Percentiles rank a stretch among this genome's conserved stretches.
Evolutionary conservation across 2,329 filamentous ascomycete genomes (phyloP).

Genomic region (Bipolaris oryzae): DNA sequence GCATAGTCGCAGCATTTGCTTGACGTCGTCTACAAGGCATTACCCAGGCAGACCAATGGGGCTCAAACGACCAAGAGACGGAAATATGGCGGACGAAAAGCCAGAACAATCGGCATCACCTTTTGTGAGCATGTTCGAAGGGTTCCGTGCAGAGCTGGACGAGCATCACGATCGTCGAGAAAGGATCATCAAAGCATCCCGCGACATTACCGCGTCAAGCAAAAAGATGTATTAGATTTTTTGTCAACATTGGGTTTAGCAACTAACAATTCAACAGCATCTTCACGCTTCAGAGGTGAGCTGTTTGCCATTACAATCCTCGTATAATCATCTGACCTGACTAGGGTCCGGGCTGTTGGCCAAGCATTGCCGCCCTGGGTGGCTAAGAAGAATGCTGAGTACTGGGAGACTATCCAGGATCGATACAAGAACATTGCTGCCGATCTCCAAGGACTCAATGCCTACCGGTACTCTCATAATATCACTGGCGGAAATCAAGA

Average conservation of each 20-base stretch:
- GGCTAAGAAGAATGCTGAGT: slow-evolving; percentile 70
- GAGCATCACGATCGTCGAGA: slow-evolving; percentile 93
- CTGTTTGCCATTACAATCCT: neutral
- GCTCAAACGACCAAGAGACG: slow-evolving; percentile 45
- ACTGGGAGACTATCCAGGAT: slow-evolving; percentile 71
- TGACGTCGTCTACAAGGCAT: slow-evolving; percentile 20
- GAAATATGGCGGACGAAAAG: slow-evolving; percentile 43
- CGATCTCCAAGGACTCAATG: slow-evolving; percentile 79
- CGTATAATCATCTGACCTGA: slow-evolving; percentile 11
- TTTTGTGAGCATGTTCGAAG: slow-evolving; percentile 76
- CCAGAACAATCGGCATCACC: slow-evolving; percentile 48
- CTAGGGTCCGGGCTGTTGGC: slow-evolving; percentile 66
- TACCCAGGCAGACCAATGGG: slow-evolving; percentile 24
- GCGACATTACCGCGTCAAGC: slow-evolving; percentile 90
- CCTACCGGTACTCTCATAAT: slow-evolving; percentile 78
- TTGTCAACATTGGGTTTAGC: neutral
- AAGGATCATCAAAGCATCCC: slow-evolving; percentile 84
- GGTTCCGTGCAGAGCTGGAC: slow-evolving; percentile 85
- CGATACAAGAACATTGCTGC: slow-evolving; percentile 71
- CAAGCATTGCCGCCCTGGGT: slow-evolving; percentile 71
- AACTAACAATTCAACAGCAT: slow-evolving; percentile 61
- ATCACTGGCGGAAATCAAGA: slow-evolving; percentile 86
- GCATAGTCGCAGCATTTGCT: slow-evolving; percentile 29
- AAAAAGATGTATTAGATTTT: slow-evolving; percentile 82
- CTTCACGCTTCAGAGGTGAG: slow-evolving; percentile 78